phyloP scores from a whole-genome alignment of 1,139 yeast species.

The Blastobotrys capitulatus region DNA sequence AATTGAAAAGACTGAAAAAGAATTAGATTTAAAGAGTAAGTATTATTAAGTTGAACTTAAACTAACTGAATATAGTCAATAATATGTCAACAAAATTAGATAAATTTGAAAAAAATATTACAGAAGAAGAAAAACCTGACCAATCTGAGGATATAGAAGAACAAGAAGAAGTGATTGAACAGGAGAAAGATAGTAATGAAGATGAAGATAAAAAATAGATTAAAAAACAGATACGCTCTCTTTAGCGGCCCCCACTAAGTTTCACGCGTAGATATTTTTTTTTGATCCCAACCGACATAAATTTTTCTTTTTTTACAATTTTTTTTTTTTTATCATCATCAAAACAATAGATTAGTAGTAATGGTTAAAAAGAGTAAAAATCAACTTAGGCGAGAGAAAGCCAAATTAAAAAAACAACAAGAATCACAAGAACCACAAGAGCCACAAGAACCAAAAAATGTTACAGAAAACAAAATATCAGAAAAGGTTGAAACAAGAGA shows the following conservation, averaged over 20 bases:
- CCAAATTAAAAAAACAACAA: slow-evolving; percentile 43
- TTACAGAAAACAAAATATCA: background rate
- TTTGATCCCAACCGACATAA: background rate
- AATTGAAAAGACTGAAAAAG: slow-evolving; percentile 15
- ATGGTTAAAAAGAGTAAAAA: slow-evolving; percentile 29
- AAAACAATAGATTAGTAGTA: background rate
- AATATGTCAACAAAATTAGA: slow-evolving; percentile 12
- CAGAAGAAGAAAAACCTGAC: background rate
- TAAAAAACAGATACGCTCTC: too few relatives aligned
- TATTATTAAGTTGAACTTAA: too few relatives aligned
- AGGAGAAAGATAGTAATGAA: background rate
- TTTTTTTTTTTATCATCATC: background rate
- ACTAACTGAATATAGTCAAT: slow-evolving; percentile 11
- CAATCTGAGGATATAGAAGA: background rate
- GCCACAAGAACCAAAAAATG: slow-evolving; percentile 3
- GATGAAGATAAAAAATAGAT: background rate
- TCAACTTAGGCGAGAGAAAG: slow-evolving; percentile 59
- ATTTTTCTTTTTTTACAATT: background rate
- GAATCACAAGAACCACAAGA: too few relatives aligned
- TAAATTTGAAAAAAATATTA: slow-evolving; percentile 10
- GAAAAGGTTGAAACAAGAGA: slow-evolving; percentile 11
- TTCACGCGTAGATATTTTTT: too few relatives aligned
- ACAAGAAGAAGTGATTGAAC: background rate
- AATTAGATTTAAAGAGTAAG: slow-evolving; percentile 17
- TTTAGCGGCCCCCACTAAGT: too few relatives aligned